These are phyloP conservation scores for Kuraishia ogatae DNA, from an alignment of 805 yeast species.

Conservation along the genomic window DNA sequence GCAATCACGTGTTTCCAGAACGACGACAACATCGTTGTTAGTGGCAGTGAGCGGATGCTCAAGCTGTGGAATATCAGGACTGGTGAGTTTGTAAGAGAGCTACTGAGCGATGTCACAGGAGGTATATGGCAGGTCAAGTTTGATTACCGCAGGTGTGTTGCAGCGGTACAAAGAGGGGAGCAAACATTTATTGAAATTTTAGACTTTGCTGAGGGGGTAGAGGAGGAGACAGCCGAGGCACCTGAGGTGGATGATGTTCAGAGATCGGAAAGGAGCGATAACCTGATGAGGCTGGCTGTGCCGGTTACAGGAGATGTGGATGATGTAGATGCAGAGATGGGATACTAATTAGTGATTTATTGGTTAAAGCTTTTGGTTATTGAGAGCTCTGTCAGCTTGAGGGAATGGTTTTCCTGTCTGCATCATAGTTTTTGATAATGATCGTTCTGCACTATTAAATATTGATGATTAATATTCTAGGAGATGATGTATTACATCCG, in stretches of 20 bases:
- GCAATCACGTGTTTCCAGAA: conserved; percentile 94
- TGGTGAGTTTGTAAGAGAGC: conserved; percentile 67
- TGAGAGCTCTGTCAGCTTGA: too few species aligned
- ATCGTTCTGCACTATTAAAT: too few species aligned
- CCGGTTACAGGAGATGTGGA: neutral
- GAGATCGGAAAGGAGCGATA: neutral
- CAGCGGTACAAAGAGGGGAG: conserved; percentile 71
- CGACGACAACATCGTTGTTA: conserved; percentile 72
- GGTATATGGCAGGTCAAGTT: conserved; percentile 94
- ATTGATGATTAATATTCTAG: too few species aligned
- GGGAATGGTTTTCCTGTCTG: too few species aligned
- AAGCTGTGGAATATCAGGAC: conserved; percentile 80
- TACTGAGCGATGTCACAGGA: conserved; percentile 68
- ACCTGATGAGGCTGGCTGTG: neutral
- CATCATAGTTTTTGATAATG: too few species aligned
- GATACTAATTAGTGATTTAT: neutral
- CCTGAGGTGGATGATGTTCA: too few species aligned
- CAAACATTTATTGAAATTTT: conserved; percentile 65
- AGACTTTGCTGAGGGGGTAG: conserved; percentile 47
- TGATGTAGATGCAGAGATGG: neutral
- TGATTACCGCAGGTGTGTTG: conserved; percentile 76
- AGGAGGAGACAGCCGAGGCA: neutral
- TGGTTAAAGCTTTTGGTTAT: too few species aligned
- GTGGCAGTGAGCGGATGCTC: conserved; percentile 84
- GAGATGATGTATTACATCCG: too few species aligned